Conservation (phyloP, 2,329 filamentous ascomycete species). For the Hypomyces perniciosus region DNA sequence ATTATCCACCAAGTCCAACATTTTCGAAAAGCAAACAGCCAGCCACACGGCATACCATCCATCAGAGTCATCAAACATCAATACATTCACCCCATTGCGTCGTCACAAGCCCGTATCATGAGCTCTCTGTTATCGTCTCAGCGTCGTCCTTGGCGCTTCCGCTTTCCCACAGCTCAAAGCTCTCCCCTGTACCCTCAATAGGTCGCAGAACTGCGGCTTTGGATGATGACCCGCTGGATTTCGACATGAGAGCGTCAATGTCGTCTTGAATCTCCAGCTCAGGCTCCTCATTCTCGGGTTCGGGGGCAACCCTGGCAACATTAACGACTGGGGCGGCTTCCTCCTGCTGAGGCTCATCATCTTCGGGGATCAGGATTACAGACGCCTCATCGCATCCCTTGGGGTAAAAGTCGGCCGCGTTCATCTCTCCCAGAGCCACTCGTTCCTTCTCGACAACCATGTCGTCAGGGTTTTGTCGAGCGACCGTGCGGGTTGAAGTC, state of each 20-base stretch:
- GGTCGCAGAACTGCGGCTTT: slow-evolving; percentile 46
- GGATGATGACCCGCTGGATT: slow-evolving; percentile 30
- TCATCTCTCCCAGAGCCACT: slow-evolving; percentile 60
- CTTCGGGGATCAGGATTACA: slow-evolving; percentile 56
- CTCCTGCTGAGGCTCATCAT: slow-evolving; percentile 40
- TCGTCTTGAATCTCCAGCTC: slow-evolving; percentile 18
- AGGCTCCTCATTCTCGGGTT: slow-evolving; percentile 18
- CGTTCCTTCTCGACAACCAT: slow-evolving; percentile 61
- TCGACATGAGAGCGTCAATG: slow-evolving; percentile 33
- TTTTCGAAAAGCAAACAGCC: neutral
- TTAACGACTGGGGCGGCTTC: slow-evolving; percentile 8
- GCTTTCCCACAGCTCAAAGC: slow-evolving; percentile 67
- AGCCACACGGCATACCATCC: slow-evolving; percentile 6
- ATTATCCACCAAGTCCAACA: slow-evolving; percentile 5
- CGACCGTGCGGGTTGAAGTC: slow-evolving; percentile 36
- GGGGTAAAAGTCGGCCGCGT: slow-evolving; percentile 61
- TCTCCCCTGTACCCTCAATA: slow-evolving; percentile 53
- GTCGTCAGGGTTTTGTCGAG: slow-evolving; percentile 35
- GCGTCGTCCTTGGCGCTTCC: slow-evolving; percentile 56
- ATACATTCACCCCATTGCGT: slow-evolving; percentile 13
- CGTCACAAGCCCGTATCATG: slow-evolving; percentile 19
- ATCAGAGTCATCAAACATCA: slow-evolving; percentile 7
- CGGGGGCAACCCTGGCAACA: slow-evolving; percentile 17
- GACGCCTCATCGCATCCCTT: slow-evolving; percentile 58
- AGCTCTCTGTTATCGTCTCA: slow-evolving; percentile 23